Evolutionary conservation across 2,329 filamentous ascomycete species (phyloP), one percentile per base, ranked within the genome.

Genomic region (Stagonosporopsis tanaceti): DNA sequence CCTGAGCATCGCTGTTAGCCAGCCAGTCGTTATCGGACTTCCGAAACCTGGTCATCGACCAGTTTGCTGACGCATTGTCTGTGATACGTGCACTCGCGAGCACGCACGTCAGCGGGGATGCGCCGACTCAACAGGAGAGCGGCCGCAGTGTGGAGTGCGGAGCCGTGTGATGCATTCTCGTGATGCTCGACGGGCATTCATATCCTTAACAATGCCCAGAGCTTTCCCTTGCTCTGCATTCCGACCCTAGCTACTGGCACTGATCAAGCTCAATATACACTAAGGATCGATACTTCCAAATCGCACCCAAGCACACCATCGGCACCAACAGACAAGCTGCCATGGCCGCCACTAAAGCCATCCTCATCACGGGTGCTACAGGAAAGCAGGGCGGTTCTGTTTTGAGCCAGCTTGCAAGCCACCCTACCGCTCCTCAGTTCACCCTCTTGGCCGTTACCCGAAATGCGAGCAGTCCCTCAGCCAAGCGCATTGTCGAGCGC

Each of bases 401-500:
- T 27, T 72, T 82, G 53, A 62, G 73, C 38, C 76, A 80, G 38
- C 75, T 82, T 24, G 72, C 80, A 42, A 63, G 70, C 15, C 67
- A 74, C 44, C 55, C 69, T 15, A 71, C 73, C 0, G 65, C 65
- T 17, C 46, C 72, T 63, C 62, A 77, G 20, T 80, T 82, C 57
- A 78, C 81, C 12, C 84, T 89, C 50, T 79, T 87, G 15, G 87
- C 87, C 6, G 78, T 89, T 22, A 89, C 87, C 2, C 84, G 87
- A 59, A 80, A 88, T 64, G 65, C 80, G 0, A 68, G 73, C n/a
- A 86, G 84, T 0, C 46, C 73, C 0, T 79, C 79, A 1, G 84
- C 86, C 0, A 78, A 85, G 66, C 76, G 75, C 15, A 80, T 87
- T 2, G 65, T 73, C 2, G 56, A 74, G 9, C 76, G 80, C 53